Evolutionary conservation across 2,329 filamentous ascomycete species (phyloP), one percentile per base, ranked within the genome.

Genomic region (Xylaria sp.): DNA sequence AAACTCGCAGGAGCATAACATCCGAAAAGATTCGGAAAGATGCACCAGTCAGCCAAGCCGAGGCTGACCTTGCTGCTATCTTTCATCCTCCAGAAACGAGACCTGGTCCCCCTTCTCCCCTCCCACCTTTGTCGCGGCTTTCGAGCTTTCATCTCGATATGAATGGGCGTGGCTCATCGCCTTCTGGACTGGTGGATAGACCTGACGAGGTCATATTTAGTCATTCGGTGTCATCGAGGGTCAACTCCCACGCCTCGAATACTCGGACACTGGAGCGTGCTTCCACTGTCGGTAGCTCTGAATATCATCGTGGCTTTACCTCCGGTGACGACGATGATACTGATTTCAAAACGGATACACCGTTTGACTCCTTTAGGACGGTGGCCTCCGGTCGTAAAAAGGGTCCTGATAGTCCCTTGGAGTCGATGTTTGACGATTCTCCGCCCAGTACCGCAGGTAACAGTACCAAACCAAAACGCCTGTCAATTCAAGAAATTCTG

Each of bases 401-500:
- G 69, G 88, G 89, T 41, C 86, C 89, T 56, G 89, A 93, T 77
- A 91, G 91, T 34, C 91, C 92, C 18, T 83, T 94, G 59, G 92
- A 94, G 76, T 92, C 89, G 28, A 92, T 94, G 84, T 94, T 94
- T 79, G 92, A 94, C 80, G 92, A 94, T 74, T 93, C 91, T 15
- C 91, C 90, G 44, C 87, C 89, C 8, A 87, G 86, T 76, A 86
- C 87, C 0, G 84, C 85, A 20, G 83, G 84, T 63, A 86, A 86
- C 72, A 76, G 74, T 59, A 80, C 73, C 73, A 88, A 84, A 76
- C 81, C 84, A 2, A 89, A 88, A 74, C 82, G 87, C 32, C 76
- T 88, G 12, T 89, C 87, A 0, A 87, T 89, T 46, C 87, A 89
- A 57, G 87, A 89, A 72, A 88, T 89, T 20, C 76, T 89, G 20